Evolutionary conservation across 164 flowering plant species (phyloP), one percentile per base, ranked within the genome.

Genomic region (Berberis thunbergii): DNA sequence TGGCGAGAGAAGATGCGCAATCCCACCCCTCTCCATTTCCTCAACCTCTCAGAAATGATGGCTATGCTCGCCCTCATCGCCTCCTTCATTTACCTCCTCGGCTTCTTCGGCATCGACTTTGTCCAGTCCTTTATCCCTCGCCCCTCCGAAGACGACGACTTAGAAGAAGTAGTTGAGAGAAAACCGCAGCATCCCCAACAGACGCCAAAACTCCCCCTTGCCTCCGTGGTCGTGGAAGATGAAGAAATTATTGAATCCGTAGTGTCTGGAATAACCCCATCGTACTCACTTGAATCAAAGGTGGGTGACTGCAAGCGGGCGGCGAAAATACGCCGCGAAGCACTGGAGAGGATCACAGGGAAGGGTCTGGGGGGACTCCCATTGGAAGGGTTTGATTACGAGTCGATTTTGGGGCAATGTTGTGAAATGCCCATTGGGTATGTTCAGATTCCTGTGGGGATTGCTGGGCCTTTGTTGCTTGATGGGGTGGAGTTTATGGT

Each of bases 1-100:
- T 88, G 95, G 95, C 83, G 91, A 12, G 95, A 88, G 66, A 88
- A 88, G 86, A 86, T 84, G 83, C 84, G 89, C 0, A 73, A 64
- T 41, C 74, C 81, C 42, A 80, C 80, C 4, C 91, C 91, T n/a
- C 89, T 88, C 54, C 91, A 88, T 70, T 79, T 84, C 58, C 77
- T 86, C 49, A 77, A 80, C 42, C 63, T 80, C 59, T 73, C 83
- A 43, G 96, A 88, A 59, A 65, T 88, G 64, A 69, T 73, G 58
- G 86, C 88, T 63, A 73, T 86, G 52, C 73, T 88, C 43, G 69
- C 86, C 38, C 80, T 86, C 73, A 60, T 88, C 67, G 88, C 90
- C 6, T 86, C 96, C 45, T 78, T 84, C 73, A 79, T 86, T 60
- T 88, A 88, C 70, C 87, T 88, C 57, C 76, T 88, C 8, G 96